phyloP scores from a whole-genome alignment of 495 filamentous ascomycete genomes.

The Pyrenopolyporus hunteri region DNA sequence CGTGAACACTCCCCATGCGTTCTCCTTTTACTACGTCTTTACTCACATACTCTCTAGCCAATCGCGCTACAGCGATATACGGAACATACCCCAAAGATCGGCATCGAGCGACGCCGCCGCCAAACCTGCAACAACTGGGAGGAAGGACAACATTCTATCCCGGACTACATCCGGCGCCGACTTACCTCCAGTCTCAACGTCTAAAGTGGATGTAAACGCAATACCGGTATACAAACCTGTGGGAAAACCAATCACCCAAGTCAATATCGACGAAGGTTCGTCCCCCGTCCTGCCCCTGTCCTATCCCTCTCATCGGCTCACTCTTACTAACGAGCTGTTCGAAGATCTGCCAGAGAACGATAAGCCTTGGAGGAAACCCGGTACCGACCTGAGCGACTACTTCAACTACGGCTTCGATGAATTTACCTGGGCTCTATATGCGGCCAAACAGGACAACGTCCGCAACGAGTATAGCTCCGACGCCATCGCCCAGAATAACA shows the following conservation, averaged over 20 bases:
- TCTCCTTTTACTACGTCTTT: slow-evolving; percentile 1
- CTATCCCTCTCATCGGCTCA: neutral
- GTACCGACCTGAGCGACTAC: slow-evolving; percentile 94
- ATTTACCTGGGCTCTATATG: slow-evolving; percentile 97
- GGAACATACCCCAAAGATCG: slow-evolving; percentile 70
- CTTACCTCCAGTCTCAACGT: slow-evolving; percentile 66
- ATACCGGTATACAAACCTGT: slow-evolving; percentile 76
- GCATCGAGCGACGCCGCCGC: slow-evolving; percentile 56
- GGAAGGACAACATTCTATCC: slow-evolving; percentile 48
- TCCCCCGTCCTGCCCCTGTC: slow-evolving; percentile 10
- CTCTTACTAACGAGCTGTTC: slow-evolving; percentile 21
- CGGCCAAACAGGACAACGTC: slow-evolving; percentile 81
- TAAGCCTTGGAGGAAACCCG: slow-evolving; percentile 95
- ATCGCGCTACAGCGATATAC: slow-evolving; percentile 65
- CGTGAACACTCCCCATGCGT: slow-evolving; percentile 52
- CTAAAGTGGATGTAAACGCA: slow-evolving; percentile 82
- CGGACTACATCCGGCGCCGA: slow-evolving; percentile 43
- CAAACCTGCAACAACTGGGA: slow-evolving; percentile 49
- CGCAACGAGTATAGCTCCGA: slow-evolving; percentile 68
- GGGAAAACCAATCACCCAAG: slow-evolving; percentile 80
- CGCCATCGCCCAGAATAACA: slow-evolving; percentile 68
- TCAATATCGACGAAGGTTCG: slow-evolving; percentile 76
- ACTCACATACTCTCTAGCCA: slow-evolving; percentile 43
- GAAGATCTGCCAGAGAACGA: slow-evolving; percentile 80
- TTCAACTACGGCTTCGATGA: slow-evolving; percentile 99